These are phyloP conservation scores for Polychaeton citri DNA, from an alignment of 2,329 filamentous ascomycete genomes.

Conservation along the genomic window DNA sequence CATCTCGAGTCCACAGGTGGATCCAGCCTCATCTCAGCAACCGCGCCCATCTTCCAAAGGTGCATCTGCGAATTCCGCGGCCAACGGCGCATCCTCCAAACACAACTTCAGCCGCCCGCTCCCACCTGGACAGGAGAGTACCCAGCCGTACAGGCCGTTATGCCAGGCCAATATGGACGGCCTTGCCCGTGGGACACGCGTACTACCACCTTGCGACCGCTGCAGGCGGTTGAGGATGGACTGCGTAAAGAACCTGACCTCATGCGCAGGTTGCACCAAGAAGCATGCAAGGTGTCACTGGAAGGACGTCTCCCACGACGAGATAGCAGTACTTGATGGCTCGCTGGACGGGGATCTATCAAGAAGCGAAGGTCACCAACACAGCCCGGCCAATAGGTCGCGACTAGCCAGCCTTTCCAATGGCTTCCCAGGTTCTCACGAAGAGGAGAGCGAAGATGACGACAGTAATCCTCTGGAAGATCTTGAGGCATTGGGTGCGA, in stretches of 20 bases:
- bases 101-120: constrained; percentile 25
- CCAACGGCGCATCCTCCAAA: constrained; percentile 12
- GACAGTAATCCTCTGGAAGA: constrained; percentile 23
- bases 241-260: constrained; percentile 74
- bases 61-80: constrained; percentile 3
- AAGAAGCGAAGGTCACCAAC: not conserved
- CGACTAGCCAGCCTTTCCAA: not conserved
- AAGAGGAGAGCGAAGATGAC: constrained; percentile 18
- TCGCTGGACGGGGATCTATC: not conserved
- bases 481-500: constrained; percentile 19
- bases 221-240: constrained; percentile 69
- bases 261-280: constrained; percentile 76
- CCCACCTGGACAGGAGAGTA: constrained; percentile 21
- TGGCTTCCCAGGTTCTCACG: not conserved
- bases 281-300: constrained; percentile 83
- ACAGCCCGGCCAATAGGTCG: not conserved
- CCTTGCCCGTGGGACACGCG: constrained; percentile 57
- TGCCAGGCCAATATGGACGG: constrained; percentile 55
- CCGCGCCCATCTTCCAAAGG: constrained; percentile 7
- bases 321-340: constrained; percentile 27
- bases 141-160: constrained; percentile 22
- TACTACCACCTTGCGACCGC: constrained; percentile 72
- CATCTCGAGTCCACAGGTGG: constrained; percentile 10
- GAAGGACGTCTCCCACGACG: constrained; percentile 66
- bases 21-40: constrained; percentile 9